Evolutionary conservation across 805 yeast genomes (phyloP).

Genomic region (Jamesozyma jinghongensis): DNA sequence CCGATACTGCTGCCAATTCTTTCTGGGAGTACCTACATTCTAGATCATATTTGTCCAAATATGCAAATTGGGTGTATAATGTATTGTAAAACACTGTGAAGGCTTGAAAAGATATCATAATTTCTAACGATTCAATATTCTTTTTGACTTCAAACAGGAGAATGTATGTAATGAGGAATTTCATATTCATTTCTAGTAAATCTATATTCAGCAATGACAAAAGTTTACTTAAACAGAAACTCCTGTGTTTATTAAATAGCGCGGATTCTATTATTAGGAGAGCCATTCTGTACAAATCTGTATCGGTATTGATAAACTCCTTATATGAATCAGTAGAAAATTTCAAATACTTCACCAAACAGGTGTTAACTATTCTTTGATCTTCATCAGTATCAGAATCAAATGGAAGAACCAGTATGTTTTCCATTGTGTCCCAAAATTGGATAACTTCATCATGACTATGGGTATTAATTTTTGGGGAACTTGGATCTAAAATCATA

Average conservation of each 20-base stretch:
- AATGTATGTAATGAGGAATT: slow-evolving; percentile 36
- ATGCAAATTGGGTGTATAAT: slow-evolving; percentile 32
- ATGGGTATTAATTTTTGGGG: slow-evolving; percentile 10
- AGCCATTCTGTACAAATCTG: slow-evolving; percentile 32
- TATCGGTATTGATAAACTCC: slow-evolving; percentile 20
- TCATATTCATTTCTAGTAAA: slow-evolving; percentile 30
- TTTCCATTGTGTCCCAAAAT: slow-evolving; percentile 26
- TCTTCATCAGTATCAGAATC: slow-evolving; percentile 7
- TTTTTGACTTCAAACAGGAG: slow-evolving; percentile 38
- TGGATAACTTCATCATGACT: slow-evolving; percentile 12
- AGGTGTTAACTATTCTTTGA: slow-evolving; percentile 14
- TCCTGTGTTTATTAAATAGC: slow-evolving; percentile 31
- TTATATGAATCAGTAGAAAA: slow-evolving; percentile 22
- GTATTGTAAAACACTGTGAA: slow-evolving; percentile 37
- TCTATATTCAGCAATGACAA: slow-evolving; percentile 36
- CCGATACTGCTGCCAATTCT: slow-evolving; percentile 2
- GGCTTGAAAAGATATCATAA: slow-evolving; percentile 45
- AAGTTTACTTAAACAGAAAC: slow-evolving; percentile 43
- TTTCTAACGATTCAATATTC: slow-evolving; percentile 35
- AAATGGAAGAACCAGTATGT: slow-evolving; percentile 8
- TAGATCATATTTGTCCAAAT: slow-evolving; percentile 24
- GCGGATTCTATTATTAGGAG: slow-evolving; percentile 28
- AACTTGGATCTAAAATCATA: slow-evolving; percentile 21
- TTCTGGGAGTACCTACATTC: slow-evolving; percentile 11
- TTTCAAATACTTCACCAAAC: slow-evolving; percentile 24